Conservation (phyloP, 2,329 filamentous ascomycete species). For the Xylariales sp. region DNA sequence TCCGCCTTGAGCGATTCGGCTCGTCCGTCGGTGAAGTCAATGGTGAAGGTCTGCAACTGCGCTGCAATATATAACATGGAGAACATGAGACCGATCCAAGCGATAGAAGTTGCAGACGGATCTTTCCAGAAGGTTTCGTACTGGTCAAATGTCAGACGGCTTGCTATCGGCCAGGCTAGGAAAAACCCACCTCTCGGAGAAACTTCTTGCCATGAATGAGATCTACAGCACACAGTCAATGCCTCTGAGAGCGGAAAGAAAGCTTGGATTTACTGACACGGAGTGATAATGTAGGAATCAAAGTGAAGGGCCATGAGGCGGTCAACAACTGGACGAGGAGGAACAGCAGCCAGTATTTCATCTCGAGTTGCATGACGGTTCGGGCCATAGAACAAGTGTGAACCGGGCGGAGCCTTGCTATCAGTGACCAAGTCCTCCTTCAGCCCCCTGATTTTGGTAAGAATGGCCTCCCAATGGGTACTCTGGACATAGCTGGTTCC, state of each 20-base stretch:
- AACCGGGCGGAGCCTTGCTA: background rate
- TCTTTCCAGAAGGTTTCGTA: background rate
- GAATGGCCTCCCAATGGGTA: background rate
- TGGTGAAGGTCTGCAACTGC: background rate
- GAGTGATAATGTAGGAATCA: background rate
- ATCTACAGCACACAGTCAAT: background rate
- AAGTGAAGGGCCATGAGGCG: background rate
- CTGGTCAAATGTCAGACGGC: background rate
- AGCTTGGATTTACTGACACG: background rate
- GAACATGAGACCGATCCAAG: background rate
- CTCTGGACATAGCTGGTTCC: background rate
- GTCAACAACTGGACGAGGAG: background rate
- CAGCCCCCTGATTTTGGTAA: background rate
- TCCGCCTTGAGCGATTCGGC: background rate
- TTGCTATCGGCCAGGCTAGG: too few relatives aligned
- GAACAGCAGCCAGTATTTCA: background rate
- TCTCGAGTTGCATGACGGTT: background rate
- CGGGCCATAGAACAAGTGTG: background rate
- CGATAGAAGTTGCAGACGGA: background rate
- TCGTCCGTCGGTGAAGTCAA: too few relatives aligned
- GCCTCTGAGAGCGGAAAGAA: background rate
- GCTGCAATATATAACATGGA: background rate
- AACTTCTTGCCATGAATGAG: background rate
- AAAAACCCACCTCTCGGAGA: background rate
- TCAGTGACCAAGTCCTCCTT: background rate